Conservation (phyloP, 2,329 filamentous ascomycete genomes). For the Colletotrichum musae region DNA sequence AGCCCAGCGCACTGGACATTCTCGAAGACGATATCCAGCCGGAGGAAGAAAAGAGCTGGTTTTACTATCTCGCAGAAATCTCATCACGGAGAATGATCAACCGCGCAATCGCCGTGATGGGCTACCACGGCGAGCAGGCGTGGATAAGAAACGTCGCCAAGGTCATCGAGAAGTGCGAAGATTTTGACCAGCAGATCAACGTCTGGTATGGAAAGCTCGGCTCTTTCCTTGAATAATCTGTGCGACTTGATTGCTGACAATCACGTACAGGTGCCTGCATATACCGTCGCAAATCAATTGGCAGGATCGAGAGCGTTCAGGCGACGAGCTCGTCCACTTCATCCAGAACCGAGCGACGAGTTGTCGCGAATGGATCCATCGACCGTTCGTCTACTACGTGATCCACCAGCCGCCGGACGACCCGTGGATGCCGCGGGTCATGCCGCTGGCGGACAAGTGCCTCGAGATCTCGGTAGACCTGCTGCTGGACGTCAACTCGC, state of each 20-base stretch:
- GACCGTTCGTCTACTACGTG: constrained; percentile 49
- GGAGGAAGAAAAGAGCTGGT: constrained; percentile 48
- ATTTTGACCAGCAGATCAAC: constrained; percentile 44
- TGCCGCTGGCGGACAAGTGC: constrained; percentile 43
- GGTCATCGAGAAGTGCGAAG: constrained; percentile 41
- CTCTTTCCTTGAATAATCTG: background rate
- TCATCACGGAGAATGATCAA: constrained; percentile 46
- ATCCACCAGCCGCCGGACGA: constrained; percentile 43
- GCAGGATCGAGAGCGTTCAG: constrained; percentile 31
- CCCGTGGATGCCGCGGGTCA: constrained; percentile 33
- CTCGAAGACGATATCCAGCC: constrained; percentile 38
- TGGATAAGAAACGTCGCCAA: constrained; percentile 43
- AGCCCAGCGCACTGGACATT: constrained; percentile 10
- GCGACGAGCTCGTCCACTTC: constrained; percentile 44
- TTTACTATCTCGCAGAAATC: constrained; percentile 50
- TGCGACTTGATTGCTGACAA: background rate
- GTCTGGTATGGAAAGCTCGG: constrained; percentile 39
- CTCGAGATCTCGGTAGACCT: constrained; percentile 43
- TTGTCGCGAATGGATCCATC: constrained; percentile 48
- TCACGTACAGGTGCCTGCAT: constrained; percentile 37
- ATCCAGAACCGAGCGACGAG: constrained; percentile 44
- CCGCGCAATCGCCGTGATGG: constrained; percentile 25
- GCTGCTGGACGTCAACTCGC: constrained; percentile 43
- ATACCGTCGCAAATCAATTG: constrained; percentile 41
- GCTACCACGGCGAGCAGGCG: constrained; percentile 41